Base-by-base conservation (phyloP, 305 asterid species). In the Ilex paraguariensis region DNA sequence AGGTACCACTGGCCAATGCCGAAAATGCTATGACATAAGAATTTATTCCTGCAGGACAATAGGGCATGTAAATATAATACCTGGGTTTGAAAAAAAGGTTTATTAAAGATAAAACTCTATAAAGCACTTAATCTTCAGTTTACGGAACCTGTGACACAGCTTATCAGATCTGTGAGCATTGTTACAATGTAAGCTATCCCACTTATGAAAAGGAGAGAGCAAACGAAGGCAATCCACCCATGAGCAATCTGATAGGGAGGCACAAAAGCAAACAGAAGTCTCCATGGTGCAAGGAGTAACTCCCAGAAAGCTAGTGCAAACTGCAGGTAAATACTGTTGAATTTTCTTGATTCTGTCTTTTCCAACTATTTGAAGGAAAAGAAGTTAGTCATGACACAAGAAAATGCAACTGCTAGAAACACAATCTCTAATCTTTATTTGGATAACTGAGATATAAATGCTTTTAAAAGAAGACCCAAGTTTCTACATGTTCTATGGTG, bases 181-280 rank as follows among this genome's bases (percentile, higher is more conserved):
- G 98, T 92, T 54, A 90, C 97, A 4, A 85, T 54, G 67, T 82
- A 92, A 60, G 98, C 98, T 69, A 92, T 81, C 70, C 94, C 95
- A 60, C 93, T 84, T 17, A 92, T 92, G 77, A 92, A 92, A 66
- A 67, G 52, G 63, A 92, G 70, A 36, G 98, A 85, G 78, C 82
- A 77, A 36, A 87, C 57, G 80, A 92, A 92, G 63, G 98, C 93
- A 72, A 87, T 72, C 98, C 97, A 92, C 48, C 97, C 98, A 66
- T 92, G 90, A 62, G 95, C 97, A 65, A 90, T 90, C 71, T 90
- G 96, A 84, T 78, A 80, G 2, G 97, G 96, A 54, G 97, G 97
- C 58, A 90, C 90, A 63, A 90, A 79, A 0, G 97, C 98, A 60
- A 92, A 92, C 46, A 92, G 70, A 14, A 90, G 64, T 76, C 87